Evolutionary conservation across 1,284 basidiomycete genomes (phyloP).

Genomic region (Pyrrhoderma lamaoense): DNA sequence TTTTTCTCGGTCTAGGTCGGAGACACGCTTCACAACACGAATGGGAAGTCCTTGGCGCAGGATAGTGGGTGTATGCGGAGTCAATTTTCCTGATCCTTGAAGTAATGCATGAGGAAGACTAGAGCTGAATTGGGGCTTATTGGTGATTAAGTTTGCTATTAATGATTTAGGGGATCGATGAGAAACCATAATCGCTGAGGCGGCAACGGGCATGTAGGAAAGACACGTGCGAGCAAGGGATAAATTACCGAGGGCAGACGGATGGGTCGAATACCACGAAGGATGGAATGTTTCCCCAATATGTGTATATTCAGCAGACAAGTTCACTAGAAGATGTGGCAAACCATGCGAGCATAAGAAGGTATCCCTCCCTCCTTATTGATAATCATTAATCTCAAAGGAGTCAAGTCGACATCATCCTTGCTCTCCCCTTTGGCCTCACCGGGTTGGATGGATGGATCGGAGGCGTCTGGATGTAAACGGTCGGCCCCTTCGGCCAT

Average conservation of each 20-base stretch:
- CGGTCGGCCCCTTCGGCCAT: slow-evolving; percentile 63
- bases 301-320: slow-evolving; percentile 81
- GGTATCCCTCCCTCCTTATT: slow-evolving; percentile 96
- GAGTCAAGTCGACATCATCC: slow-evolving; percentile 69
- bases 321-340: slow-evolving; percentile 95
- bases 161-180: slow-evolving; percentile 94
- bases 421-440: slow-evolving; percentile 5
- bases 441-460: slow-evolving; percentile 21
- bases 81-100: slow-evolving; percentile 76
- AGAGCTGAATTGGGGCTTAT: slow-evolving; percentile 94
- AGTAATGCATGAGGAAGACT: slow-evolving; percentile 91
- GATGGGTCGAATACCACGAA: slow-evolving; percentile 75
- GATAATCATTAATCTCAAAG: slow-evolving; percentile 94
- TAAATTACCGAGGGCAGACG: slow-evolving; percentile 84
- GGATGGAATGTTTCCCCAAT: slow-evolving; percentile 83
- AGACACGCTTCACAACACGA: slow-evolving; percentile 63
- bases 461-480: slow-evolving; percentile 16
- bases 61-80: slow-evolving; percentile 88
- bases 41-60: slow-evolving; percentile 86
- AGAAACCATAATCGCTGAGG: slow-evolving; percentile 93
- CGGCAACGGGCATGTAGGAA: slow-evolving; percentile 86
- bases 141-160: slow-evolving; percentile 97
- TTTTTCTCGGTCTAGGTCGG: slow-evolving; percentile 68
- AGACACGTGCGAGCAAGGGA: slow-evolving; percentile 86
- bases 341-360: slow-evolving; percentile 91